phyloP scores from a whole-genome alignment of 352 stramenopile species.

The Phytophthora hibernalis region DNA sequence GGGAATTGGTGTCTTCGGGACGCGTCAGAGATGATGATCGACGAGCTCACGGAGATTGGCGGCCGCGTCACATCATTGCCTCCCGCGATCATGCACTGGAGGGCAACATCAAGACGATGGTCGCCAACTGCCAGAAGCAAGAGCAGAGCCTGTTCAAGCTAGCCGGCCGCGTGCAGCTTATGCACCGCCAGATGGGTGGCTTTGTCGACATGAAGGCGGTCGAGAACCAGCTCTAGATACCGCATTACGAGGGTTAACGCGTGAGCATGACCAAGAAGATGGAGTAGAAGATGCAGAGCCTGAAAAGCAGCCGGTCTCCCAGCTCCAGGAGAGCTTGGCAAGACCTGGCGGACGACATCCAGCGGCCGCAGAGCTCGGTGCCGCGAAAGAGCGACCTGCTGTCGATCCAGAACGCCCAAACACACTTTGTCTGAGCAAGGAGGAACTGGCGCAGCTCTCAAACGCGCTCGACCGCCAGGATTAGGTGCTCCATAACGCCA shows the following conservation, averaged over 20 bases:
- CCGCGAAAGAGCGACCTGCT: slow-evolving; percentile 62
- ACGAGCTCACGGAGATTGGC: slow-evolving; percentile 62
- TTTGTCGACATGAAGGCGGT: slow-evolving; percentile 72
- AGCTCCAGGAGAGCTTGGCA: slow-evolving; percentile 60
- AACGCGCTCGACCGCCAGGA: slow-evolving; percentile 68
- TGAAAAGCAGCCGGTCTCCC: slow-evolving; percentile 60
- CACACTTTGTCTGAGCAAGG: slow-evolving; percentile 63
- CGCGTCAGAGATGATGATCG: too few species aligned
- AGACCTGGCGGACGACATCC: slow-evolving; percentile 65
- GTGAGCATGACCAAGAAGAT: slow-evolving; percentile 74
- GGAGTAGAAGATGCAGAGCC: slow-evolving; percentile 62
- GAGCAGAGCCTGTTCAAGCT: slow-evolving; percentile 70
- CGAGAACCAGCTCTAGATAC: slow-evolving; percentile 69
- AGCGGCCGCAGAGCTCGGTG: slow-evolving; percentile 52
- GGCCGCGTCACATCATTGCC: slow-evolving; percentile 66
- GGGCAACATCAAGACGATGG: slow-evolving; percentile 61
- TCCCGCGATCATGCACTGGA: slow-evolving; percentile 60
- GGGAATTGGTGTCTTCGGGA: too few species aligned
- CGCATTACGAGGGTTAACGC: too few species aligned
- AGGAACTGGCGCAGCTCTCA: slow-evolving; percentile 67
- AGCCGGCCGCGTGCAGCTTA: slow-evolving; percentile 50
- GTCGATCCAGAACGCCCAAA: slow-evolving; percentile 60
- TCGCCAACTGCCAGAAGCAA: slow-evolving; percentile 53
- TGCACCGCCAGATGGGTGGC: slow-evolving; percentile 60
- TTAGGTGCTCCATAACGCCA: slow-evolving; percentile 64